Conservation (phyloP, 805 yeast genomes). For the Phaffomyces antillensis region DNA sequence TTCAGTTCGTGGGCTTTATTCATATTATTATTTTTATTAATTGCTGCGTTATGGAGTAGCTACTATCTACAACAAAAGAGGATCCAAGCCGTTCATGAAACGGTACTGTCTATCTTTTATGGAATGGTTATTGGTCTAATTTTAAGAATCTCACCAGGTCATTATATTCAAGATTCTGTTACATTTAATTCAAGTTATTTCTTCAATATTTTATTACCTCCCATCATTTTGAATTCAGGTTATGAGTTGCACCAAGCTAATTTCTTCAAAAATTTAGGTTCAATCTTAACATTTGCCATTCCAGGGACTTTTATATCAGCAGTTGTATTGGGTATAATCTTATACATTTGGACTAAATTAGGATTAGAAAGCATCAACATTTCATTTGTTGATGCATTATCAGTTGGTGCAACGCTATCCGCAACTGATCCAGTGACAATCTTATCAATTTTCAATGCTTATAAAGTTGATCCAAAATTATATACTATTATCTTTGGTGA, state of each 20-base stretch:
- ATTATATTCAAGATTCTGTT: conserved; percentile 93
- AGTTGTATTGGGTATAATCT: conserved; percentile 78
- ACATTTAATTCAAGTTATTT: conserved; percentile 92
- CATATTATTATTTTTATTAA: conserved; percentile 70
- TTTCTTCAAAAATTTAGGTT: conserved; percentile 85
- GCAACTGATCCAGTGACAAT: conserved; percentile 99
- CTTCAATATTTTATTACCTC: conserved; percentile 90
- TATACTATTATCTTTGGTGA: conserved; percentile 98
- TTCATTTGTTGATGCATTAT: conserved; percentile 94
- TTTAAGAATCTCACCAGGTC: conserved; percentile 90
- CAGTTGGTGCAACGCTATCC: conserved; percentile 95
- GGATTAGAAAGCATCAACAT: conserved; percentile 85
- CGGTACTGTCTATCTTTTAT: conserved; percentile 89
- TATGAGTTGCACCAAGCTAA: conserved; percentile 95
- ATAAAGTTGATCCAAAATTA: conserved; percentile 95
- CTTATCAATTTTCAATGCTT: conserved; percentile 90
- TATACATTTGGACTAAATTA: conserved; percentile 83
- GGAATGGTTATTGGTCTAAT: conserved; percentile 95
- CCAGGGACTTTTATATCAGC: conserved; percentile 96
- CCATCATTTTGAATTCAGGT: conserved; percentile 93
- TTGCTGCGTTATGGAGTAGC: conserved; percentile 91
- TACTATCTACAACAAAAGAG: conserved; percentile 86
- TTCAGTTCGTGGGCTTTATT: conserved; percentile 97
- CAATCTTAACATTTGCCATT: conserved; percentile 88
- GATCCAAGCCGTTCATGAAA: conserved; percentile 95